Base-by-base conservation (phyloP, 2,329 filamentous ascomycete genomes). In the Berkeleyomyces rouxiae region DNA sequence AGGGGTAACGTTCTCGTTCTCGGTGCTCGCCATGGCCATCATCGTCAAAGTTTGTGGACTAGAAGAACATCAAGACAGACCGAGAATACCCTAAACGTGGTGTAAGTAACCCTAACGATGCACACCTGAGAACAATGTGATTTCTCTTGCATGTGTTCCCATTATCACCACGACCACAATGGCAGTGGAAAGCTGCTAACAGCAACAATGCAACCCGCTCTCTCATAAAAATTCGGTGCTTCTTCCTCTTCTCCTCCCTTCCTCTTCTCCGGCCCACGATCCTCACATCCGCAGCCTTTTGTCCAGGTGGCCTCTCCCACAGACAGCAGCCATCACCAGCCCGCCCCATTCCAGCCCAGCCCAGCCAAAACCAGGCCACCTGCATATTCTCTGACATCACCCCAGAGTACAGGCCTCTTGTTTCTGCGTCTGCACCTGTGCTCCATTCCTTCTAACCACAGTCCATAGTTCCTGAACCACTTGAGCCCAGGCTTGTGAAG, bases 381-480 rank as follows among this genome's bases (percentile, higher is more conserved):
- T 55, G 51, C 33, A 55, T 55, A 55, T 55, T 36, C 51, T 55
- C 51, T 55, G 33, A 55, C 33, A 55, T 55, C 36, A 37, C 51
- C 51, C 51, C 9, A 36, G 33, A 55, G 31, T 42, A 59, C 23
- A 59, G 57, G 39, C 57, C 39, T 23, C 23, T 6, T 59, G 39
- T 59, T 44, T 58, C 57, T 58, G 2, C 33, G n/a, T 59, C 57
- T 59, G 39, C 43, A 42, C 42, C 57, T 59, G 39, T 59, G 57
- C 57, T 36, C n/a, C 31, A n/a, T 44, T 44, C 42, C 57, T 43
- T 59, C 16, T 44, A 42, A 16, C 57, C 10, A 31, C 23, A 23
- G 23, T 23, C 23, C 23, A 23, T 23, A 23, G 23, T 23, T 23
- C 11, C 39, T 44, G 51, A 39, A 55, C 47, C 36, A 36, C 43